Conservation (phyloP, 2,329 filamentous ascomycete species). For the Pseudogymnoascus sp. region DNA sequence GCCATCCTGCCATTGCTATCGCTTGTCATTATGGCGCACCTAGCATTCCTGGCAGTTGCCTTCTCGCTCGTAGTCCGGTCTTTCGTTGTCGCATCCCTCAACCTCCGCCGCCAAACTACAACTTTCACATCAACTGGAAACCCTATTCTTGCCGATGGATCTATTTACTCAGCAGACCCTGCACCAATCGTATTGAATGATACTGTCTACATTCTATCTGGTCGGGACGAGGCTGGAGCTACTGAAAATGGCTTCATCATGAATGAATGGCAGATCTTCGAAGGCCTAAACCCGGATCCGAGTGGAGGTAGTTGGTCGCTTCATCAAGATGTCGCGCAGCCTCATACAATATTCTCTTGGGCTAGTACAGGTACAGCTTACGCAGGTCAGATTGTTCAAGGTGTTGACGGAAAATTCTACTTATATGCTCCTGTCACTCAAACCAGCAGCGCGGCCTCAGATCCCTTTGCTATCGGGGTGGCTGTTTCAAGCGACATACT, state of each 20-base stretch:
- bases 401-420: conserved; percentile 30
- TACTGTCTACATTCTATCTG: conserved; percentile 31
- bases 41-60: neutral
- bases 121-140: conserved; percentile 28
- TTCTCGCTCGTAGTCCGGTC: neutral
- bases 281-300: conserved; percentile 24
- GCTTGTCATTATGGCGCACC: neutral
- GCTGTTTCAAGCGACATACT: conserved; percentile 29
- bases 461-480: conserved; percentile 33
- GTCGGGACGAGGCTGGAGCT: conserved; percentile 28
- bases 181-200: conserved; percentile 31
- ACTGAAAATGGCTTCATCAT: conserved; percentile 29
- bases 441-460: conserved; percentile 21
- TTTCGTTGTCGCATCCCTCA: neutral
- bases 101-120: conserved; percentile 15
- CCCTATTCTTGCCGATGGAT: conserved; percentile 31
- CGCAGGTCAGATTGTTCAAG: conserved; percentile 30
- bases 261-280: conserved; percentile 32
- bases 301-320: conserved; percentile 29
- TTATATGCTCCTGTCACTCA: conserved; percentile 31
- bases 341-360: conserved; percentile 30
- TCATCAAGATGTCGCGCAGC: conserved; percentile 25
- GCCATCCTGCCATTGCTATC: neutral
- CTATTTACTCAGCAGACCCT: conserved; percentile 33
- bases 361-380: conserved; percentile 29